Evolutionary conservation across 768 basidiomycete genomes (phyloP).

Genomic region (Glaciozyma martinii): DNA sequence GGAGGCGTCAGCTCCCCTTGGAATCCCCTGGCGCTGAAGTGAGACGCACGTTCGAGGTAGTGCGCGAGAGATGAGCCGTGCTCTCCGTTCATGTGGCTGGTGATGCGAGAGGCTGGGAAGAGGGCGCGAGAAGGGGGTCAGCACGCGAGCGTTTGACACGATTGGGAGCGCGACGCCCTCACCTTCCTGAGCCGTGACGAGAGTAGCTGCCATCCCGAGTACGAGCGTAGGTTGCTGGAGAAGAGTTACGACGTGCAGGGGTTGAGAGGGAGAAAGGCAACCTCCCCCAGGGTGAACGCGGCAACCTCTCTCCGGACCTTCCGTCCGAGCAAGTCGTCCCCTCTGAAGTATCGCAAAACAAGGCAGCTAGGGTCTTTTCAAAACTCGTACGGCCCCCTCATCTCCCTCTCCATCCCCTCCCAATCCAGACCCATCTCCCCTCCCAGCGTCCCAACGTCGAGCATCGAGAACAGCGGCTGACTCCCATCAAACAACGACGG

Average conservation of each 20-base stretch:
- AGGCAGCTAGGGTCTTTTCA: neutral
- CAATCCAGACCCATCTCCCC: neutral
- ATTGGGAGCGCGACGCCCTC: too few species aligned
- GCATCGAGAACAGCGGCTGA: constrained; percentile 9
- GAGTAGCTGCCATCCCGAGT: too few species aligned
- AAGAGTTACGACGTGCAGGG: too few species aligned
- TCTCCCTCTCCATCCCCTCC: neutral
- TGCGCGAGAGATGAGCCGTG: constrained; percentile 4
- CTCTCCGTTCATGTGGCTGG: constrained; percentile 13
- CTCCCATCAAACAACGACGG: constrained; percentile 12
- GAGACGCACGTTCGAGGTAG: neutral
- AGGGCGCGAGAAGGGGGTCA: neutral
- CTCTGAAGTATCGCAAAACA: neutral
- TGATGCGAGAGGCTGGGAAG: neutral
- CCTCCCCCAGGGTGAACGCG: too few species aligned
- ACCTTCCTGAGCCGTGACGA: too few species aligned
- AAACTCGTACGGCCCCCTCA: neutral
- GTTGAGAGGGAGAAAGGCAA: too few species aligned
- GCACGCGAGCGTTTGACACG: neutral
- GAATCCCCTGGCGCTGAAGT: neutral
- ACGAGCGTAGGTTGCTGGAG: too few species aligned
- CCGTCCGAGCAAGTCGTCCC: neutral
- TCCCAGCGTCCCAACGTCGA: constrained; percentile 16
- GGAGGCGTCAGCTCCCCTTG: neutral
- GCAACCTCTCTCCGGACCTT: too few species aligned